Evolutionary conservation across 176 grass and related monocot genomes (phyloP).

Genomic region (Dactylis glomerata): DNA sequence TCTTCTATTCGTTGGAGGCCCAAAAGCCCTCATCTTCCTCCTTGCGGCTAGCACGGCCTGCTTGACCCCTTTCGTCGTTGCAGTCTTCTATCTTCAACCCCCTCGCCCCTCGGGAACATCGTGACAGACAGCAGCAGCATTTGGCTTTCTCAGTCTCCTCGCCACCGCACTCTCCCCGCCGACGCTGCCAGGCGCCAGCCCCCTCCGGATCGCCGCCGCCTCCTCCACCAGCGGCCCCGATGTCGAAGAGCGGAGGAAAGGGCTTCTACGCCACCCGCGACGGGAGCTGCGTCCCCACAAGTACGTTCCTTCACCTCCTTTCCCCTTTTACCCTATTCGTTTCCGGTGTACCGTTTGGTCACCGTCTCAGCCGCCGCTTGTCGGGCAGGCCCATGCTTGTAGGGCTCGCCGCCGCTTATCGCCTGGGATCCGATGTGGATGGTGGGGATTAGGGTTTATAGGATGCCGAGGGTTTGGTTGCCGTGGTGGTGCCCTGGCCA

Average conservation of each 20-base stretch:
- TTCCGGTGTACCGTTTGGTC: neutral
- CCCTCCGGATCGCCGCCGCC: neutral
- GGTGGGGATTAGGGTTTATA: constrained; percentile 22
- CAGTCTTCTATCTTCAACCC: no score
- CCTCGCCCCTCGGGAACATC: no score
- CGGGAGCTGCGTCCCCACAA: neutral
- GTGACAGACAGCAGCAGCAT: neutral
- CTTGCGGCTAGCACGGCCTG: no score
- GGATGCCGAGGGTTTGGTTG: neutral
- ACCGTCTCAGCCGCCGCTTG: neutral
- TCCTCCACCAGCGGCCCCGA: neutral
- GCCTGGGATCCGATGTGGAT: neutral
- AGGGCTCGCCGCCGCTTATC: neutral
- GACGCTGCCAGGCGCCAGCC: neutral
- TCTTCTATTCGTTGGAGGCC: no score
- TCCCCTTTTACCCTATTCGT: neutral
- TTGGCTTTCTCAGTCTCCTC: neutral
- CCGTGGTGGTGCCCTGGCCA: neutral
- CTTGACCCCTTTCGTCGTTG: no score
- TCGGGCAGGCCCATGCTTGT: neutral
- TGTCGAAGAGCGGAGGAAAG: constrained; percentile 5
- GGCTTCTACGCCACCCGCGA: neutral
- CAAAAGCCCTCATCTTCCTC: no score
- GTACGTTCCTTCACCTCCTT: neutral
- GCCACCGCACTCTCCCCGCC: neutral